Percentiles rank a stretch among this genome's conserved stretches.
Evolutionary conservation across 345 rosid species (phyloP).

Genomic region (Acer negundo): DNA sequence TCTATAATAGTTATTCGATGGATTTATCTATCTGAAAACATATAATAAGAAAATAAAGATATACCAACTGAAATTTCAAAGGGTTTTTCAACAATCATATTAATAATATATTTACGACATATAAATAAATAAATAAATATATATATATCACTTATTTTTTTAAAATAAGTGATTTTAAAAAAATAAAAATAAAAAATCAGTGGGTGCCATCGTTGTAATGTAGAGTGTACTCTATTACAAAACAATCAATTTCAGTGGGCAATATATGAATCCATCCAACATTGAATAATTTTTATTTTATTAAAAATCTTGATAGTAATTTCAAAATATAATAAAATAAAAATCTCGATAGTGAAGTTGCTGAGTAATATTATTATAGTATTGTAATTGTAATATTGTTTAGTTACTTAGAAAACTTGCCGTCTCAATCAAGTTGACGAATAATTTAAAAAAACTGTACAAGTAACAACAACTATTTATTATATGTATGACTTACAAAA

Average conservation of each 20-base stretch:
- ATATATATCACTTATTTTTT: too few relatives aligned
- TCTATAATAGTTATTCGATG: not conserved
- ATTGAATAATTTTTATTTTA: not conserved
- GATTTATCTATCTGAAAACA: too few relatives aligned
- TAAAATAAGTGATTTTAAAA: not conserved
- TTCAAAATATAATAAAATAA: not conserved
- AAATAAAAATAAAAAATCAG: not conserved
- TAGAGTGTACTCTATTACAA: not conserved
- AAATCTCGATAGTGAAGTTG: not conserved
- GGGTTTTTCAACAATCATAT: too few relatives aligned
- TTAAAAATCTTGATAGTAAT: too few relatives aligned
- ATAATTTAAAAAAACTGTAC: not conserved
- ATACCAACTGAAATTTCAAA: too few relatives aligned
- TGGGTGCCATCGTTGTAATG: not conserved
- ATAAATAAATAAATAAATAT: not conserved
- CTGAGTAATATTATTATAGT: not conserved
- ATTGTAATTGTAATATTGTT: not conserved
- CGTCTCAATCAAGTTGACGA: conserved; percentile 19
- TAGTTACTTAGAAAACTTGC: not conserved
- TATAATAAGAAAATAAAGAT: too few relatives aligned
- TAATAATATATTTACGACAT: too few relatives aligned
- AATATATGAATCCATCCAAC: not conserved
- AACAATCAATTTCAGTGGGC: conserved; percentile 16
- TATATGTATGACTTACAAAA: too few relatives aligned
- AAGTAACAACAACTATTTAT: not conserved